phyloP scores from a whole-genome alignment of 2,329 filamentous ascomycete species.

The Daldinia sp. region DNA sequence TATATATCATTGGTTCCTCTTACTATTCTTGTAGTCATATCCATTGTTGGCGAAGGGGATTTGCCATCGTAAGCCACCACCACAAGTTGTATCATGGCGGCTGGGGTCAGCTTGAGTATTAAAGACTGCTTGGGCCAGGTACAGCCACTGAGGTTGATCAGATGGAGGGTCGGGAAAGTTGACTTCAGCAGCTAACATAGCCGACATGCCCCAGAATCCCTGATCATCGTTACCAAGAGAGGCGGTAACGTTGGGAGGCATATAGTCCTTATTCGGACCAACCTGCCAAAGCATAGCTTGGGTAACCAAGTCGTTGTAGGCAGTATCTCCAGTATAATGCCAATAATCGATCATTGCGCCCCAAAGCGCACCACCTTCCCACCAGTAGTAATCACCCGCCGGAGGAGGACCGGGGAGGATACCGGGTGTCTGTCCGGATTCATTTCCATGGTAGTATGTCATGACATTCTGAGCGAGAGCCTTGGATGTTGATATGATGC shows the following conservation, averaged over 20 bases:
- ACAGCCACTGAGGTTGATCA: conserved; percentile 70
- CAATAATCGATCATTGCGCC: conserved; percentile 56
- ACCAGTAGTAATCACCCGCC: conserved; percentile 53
- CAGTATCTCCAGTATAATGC: conserved; percentile 65
- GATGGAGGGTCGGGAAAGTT: conserved; percentile 68
- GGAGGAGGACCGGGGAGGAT: conserved; percentile 52
- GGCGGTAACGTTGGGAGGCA: conserved; percentile 59
- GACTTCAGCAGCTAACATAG: conserved; percentile 71
- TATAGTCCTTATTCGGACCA: conserved; percentile 60
- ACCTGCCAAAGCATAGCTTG: conserved; percentile 60
- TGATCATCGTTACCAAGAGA: conserved; percentile 67
- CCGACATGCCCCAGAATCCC: conserved; percentile 74
- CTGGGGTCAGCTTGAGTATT: conserved; percentile 68
- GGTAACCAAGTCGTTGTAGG: conserved; percentile 63
- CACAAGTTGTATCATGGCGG: conserved; percentile 70
- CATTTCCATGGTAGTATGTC: conserved; percentile 52
- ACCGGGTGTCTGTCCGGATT: conserved; percentile 51
- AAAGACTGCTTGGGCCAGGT: conserved; percentile 73
- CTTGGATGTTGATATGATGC: conserved; percentile 63
- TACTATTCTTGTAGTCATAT: conserved; percentile 55
- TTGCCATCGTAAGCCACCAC: conserved; percentile 76
- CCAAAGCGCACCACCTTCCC: conserved; percentile 53
- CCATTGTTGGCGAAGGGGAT: conserved; percentile 72
- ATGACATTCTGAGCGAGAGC: conserved; percentile 50
- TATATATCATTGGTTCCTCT: conserved; percentile 11